Base-by-base conservation (phyloP, 2,329 filamentous ascomycete species). In the Endothia cerciana region DNA sequence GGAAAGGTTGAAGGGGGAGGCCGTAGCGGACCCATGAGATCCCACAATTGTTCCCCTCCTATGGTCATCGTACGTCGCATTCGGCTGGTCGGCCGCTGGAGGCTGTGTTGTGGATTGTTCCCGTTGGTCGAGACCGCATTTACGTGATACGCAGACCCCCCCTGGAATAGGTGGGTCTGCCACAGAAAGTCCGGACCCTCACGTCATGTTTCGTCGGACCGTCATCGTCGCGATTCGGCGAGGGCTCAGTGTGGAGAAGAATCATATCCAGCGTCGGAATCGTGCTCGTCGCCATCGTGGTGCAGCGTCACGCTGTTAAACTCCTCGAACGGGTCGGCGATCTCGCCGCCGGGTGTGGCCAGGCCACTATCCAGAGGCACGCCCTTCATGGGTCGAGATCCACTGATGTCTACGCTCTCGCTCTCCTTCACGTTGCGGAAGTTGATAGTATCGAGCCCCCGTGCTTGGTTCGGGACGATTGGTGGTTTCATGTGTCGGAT, bases 381-480 rank as follows among this genome's bases (percentile, higher is more conserved):
- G 1, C 93, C 93, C 79, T 92, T 93, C 76, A 82, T 82, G 13
- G 80, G 77, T 70, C 80, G 83, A 2, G 86, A 83, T 22, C 87
- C 85, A 67, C 87, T 87, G 58, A 96, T 89, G 77, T 99, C 95
- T 60, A 98, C 92, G 75, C 93, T 97, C 73, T 94, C 91, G 73
- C 92, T 97, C 79, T 99, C 95, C 80, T 98, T 99, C 65, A 99
- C 94, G 73, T 97, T 97, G 70, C 95, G 88, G 85, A 99, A 99
- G 79, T 99, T 99, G 74, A 97, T 84, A 0, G 95, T 97, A 77
- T 99, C 95, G 71, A 95, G 89, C 57, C 92, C 95, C 64, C 91
- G 90, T 63, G 93, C 93, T 76, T 94, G 91, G 73, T 96, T 90
- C 11, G 95, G 95, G 53, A 98, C 90, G 80, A 99, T 99, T 0